These are phyloP conservation scores for Citrus australasica DNA, from an alignment of 345 rosid species.

Conservation along the genomic window DNA sequence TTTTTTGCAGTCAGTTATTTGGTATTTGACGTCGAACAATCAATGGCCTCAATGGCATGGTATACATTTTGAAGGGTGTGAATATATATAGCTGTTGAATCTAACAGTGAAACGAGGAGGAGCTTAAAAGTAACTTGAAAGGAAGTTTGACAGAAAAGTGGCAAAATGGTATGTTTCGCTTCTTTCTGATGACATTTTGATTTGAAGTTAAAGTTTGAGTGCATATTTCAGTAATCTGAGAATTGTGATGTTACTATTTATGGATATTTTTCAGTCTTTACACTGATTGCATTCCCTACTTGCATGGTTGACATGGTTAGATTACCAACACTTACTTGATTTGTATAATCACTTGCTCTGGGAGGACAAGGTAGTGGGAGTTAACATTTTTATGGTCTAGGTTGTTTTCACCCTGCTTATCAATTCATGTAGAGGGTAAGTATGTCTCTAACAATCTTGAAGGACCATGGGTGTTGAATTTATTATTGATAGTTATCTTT, in stretches of 20 bases:
- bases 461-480: background rate
- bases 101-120: background rate
- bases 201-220: background rate
- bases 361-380: background rate
- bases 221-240: background rate
- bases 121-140: background rate
- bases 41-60: background rate
- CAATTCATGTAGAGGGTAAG: background rate
- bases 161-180: slow-evolving; percentile 20
- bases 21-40: background rate
- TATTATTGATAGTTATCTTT: background rate
- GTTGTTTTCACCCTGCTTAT: background rate
- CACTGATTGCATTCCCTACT: background rate
- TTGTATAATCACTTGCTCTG: background rate
- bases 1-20: background rate
- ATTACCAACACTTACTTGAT: background rate
- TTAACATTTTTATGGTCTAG: background rate
- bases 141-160: background rate
- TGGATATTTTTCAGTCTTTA: background rate
- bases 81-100: background rate
- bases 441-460: background rate
- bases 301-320: background rate
- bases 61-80: background rate
- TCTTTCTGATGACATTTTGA: background rate
- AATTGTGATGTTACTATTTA: background rate